A percentile compares a stretch with the other conserved stretches of the same genome.
phyloP scores from a whole-genome alignment of 345 rosid genomes.

The Acer negundo region DNA sequence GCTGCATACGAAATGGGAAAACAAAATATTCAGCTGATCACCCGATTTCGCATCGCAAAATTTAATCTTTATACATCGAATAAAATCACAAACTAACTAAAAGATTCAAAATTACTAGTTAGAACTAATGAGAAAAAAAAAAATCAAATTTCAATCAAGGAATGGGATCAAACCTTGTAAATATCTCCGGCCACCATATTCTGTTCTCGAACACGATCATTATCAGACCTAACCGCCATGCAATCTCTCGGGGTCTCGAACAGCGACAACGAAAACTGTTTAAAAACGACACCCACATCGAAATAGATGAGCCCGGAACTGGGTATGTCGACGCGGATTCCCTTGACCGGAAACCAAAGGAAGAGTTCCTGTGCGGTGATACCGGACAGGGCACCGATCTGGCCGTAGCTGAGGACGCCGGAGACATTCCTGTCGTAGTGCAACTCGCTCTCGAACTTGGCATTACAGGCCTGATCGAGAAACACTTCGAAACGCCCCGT shows the following conservation, averaged over 20 bases:
- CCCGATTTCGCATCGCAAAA: not conserved
- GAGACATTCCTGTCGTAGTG: slow-evolving; percentile 78
- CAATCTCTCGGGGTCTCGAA: slow-evolving; percentile 88
- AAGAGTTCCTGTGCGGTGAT: slow-evolving; percentile 85
- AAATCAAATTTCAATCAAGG: not conserved
- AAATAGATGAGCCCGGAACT: slow-evolving; percentile 88
- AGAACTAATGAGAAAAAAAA: not conserved
- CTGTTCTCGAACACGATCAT: slow-evolving; percentile 14
- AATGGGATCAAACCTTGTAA: slow-evolving; percentile 38
- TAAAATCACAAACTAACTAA: too few species aligned
- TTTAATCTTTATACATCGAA: not conserved
- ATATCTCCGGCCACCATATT: slow-evolving; percentile 22
- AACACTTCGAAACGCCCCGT: slow-evolving; percentile 70
- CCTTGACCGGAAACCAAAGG: slow-evolving; percentile 87
- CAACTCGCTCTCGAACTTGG: slow-evolving; percentile 81
- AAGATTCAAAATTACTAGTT: not conserved
- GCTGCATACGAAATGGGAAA: slow-evolving; percentile 36
- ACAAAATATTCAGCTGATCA: not conserved
- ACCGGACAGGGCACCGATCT: slow-evolving; percentile 69
- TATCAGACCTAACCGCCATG: slow-evolving; percentile 36
- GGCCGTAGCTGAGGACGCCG: slow-evolving; percentile 57
- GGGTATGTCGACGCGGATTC: slow-evolving; percentile 80
- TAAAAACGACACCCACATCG: slow-evolving; percentile 81
- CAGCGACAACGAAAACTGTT: slow-evolving; percentile 83
- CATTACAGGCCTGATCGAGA: slow-evolving; percentile 80